phyloP scores from a whole-genome alignment of 2,329 filamentous ascomycete species.

The Trichoderma koningiopsis region DNA sequence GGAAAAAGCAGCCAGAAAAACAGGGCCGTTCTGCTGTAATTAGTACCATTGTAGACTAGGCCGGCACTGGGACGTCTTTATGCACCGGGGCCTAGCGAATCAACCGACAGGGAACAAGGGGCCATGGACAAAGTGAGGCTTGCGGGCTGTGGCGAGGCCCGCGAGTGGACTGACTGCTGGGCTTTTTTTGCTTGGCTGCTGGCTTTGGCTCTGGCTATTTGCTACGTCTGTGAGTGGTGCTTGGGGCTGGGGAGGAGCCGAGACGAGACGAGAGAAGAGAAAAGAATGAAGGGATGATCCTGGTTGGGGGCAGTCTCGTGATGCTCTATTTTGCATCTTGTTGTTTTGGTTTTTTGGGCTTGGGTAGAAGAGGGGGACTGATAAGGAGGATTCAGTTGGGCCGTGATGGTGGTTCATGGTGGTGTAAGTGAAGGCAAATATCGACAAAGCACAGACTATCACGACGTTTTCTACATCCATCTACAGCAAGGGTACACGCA shows the following conservation, averaged over 20 bases:
- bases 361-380: not conserved
- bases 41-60: not conserved
- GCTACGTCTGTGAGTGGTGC: not conserved
- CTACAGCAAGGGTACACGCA: not conserved
- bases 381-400: not conserved
- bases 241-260: not conserved
- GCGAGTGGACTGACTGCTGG: constrained; percentile 2
- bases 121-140: not conserved
- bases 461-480: not conserved
- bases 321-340: not conserved
- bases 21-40: not conserved
- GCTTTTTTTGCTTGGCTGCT: not conserved
- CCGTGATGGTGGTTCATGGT: not conserved
- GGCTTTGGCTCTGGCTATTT: not conserved
- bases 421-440: not conserved
- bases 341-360: not conserved
- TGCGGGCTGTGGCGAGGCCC: constrained; percentile 18
- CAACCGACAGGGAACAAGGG: not conserved
- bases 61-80: no score
- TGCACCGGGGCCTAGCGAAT: not conserved
- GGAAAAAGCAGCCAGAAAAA: not conserved
- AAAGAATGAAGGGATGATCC: not conserved
- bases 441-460: not conserved
- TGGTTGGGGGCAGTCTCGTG: not conserved
- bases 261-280: not conserved